A percentile compares a stretch with the other conserved stretches of the same genome.
Evolutionary conservation across 108 stramenopile species (phyloP).

Genomic region (Pseudonitzschia multistriata): DNA sequence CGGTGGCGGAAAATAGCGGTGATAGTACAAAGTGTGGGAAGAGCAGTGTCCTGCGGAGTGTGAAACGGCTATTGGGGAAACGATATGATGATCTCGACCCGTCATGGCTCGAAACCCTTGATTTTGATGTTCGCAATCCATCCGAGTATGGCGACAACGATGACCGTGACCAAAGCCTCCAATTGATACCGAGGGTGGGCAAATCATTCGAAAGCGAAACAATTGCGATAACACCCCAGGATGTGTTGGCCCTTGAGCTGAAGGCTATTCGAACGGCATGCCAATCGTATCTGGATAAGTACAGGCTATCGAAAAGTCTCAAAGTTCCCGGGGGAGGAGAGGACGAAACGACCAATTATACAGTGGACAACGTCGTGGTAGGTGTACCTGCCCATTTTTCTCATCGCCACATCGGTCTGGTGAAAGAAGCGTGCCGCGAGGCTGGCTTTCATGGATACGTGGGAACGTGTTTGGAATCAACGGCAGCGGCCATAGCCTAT

Average conservation of each 20-base stretch:
- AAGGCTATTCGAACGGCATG: slow-evolving; percentile 49
- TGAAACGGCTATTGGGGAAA: slow-evolving; percentile 69
- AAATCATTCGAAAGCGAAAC: slow-evolving; percentile 15
- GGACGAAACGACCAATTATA: neutral
- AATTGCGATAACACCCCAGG: slow-evolving; percentile 47
- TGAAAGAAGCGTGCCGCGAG: slow-evolving; percentile 49
- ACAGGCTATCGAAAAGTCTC: slow-evolving; percentile 40
- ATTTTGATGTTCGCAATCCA: slow-evolving; percentile 36
- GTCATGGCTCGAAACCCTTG: slow-evolving; percentile 45
- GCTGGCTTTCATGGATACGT: slow-evolving; percentile 72
- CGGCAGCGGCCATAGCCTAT: slow-evolving; percentile 84
- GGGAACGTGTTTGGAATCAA: slow-evolving; percentile 69
- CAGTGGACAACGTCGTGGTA: slow-evolving; percentile 54
- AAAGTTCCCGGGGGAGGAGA: slow-evolving; percentile 38
- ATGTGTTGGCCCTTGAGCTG: slow-evolving; percentile 51
- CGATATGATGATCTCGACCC: slow-evolving; percentile 45
- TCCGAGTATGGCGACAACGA: slow-evolving; percentile 27
- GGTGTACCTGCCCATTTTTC: slow-evolving; percentile 80
- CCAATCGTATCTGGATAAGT: slow-evolving; percentile 43
- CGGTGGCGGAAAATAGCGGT: neutral
- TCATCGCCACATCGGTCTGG: slow-evolving; percentile 49
- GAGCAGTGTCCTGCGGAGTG: slow-evolving; percentile 22
- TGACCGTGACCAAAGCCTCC: slow-evolving; percentile 24
- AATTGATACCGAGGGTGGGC: slow-evolving; percentile 7
- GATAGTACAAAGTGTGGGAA: neutral